Evolutionary conservation across 139 green algal genomes (phyloP).

Genomic region (Haematococcus lacustris): DNA sequence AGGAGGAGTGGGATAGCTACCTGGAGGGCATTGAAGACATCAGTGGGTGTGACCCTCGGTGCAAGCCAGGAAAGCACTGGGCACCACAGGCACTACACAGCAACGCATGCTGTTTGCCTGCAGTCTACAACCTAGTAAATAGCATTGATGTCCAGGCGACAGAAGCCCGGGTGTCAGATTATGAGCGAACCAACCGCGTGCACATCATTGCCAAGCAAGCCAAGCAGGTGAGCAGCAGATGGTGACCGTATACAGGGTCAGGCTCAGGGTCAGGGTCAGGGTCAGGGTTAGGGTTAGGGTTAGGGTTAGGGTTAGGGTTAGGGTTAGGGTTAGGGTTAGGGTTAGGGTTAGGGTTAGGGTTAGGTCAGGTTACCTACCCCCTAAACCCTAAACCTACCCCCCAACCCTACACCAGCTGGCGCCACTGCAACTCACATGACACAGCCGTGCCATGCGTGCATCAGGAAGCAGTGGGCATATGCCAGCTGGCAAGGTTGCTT

Average conservation of each 20-base stretch:
- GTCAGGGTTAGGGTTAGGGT: not conserved
- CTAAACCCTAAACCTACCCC: too few relatives aligned
- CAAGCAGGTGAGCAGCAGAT: not conserved
- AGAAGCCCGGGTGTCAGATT: slow-evolving; percentile 8
- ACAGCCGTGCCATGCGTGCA: too few relatives aligned
- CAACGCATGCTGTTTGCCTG: slow-evolving; percentile 2
- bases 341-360: not conserved
- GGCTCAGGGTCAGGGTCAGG: too few relatives aligned
- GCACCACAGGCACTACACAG: not conserved
- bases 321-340: too few relatives aligned
- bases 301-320: not conserved
- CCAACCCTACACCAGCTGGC: too few relatives aligned
- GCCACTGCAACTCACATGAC: too few relatives aligned
- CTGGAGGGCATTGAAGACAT: slow-evolving; percentile 69
- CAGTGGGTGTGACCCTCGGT: slow-evolving; percentile 30
- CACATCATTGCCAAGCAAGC: slow-evolving; percentile 28
- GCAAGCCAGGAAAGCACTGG: not conserved
- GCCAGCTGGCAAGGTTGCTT: too few relatives aligned
- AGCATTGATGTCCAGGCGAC: slow-evolving; percentile 15
- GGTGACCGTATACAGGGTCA: not conserved
- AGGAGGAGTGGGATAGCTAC: slow-evolving; percentile 60
- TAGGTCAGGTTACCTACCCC: not conserved
- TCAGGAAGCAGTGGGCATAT: too few relatives aligned
- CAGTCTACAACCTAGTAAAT: slow-evolving; percentile 23
- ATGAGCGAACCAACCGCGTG: slow-evolving; percentile 16